These are phyloP conservation scores for Sugiyamaella smithiae DNA, from an alignment of 805 yeast species.

Conservation along the genomic window DNA sequence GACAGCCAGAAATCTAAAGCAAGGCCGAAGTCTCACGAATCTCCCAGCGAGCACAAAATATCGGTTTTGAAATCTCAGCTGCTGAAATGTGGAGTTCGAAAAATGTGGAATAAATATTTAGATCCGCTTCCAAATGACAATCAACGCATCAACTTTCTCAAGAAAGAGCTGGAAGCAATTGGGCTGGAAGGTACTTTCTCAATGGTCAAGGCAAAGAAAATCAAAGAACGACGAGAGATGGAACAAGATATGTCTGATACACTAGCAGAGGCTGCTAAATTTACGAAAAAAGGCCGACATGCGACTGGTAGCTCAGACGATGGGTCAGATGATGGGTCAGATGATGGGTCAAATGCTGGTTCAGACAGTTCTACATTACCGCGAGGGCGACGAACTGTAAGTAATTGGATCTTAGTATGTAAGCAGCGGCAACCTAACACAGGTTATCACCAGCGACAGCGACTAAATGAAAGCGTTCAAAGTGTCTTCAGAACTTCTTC, in stretches of 20 bases:
- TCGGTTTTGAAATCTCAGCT: constrained; percentile 27
- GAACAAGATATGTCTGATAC: constrained; percentile 25
- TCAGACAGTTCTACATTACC: too few relatives aligned
- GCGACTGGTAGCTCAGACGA: too few relatives aligned
- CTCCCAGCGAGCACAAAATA: constrained; percentile 24
- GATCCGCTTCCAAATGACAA: constrained; percentile 22
- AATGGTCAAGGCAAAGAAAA: constrained; percentile 27
- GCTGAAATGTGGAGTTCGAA: constrained; percentile 29
- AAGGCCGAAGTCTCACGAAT: neutral
- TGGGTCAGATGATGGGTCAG: too few relatives aligned
- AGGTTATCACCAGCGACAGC: too few relatives aligned
- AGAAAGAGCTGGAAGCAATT: constrained; percentile 21
- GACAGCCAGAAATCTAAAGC: neutral
- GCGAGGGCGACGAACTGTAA: too few relatives aligned
- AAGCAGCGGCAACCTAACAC: too few relatives aligned
- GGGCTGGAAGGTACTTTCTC: constrained; percentile 32
- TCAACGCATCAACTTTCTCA: constrained; percentile 23
- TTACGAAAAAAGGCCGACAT: constrained; percentile 1
- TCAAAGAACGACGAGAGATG: constrained; percentile 27
- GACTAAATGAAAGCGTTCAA: too few relatives aligned
- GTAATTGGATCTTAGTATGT: too few relatives aligned
- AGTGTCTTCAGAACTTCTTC: constrained; percentile 29
- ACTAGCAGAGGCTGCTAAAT: constrained; percentile 20
- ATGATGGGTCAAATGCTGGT: too few relatives aligned
- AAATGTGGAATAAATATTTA: constrained; percentile 26